A percentile compares a stretch with the other conserved stretches of the same genome.
phyloP scores from a whole-genome alignment of 2,329 filamentous ascomycete species.

The Fusarium sp. region DNA sequence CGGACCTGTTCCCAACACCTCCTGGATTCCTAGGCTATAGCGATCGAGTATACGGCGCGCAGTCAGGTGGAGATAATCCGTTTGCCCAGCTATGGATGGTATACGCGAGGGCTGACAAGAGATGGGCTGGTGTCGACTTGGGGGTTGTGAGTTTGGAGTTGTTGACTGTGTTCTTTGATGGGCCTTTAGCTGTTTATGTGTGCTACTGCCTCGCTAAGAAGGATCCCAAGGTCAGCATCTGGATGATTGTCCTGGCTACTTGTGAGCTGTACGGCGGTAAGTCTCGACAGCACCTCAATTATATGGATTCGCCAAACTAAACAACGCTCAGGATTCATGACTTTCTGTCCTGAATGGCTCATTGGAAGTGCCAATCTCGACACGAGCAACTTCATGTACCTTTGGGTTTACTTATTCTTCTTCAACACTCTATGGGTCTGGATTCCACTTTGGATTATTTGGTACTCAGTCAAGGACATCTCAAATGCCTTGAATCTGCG shows the following conservation, averaged over 20 bases:
- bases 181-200: constrained; percentile 66
- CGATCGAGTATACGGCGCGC: constrained; percentile 62
- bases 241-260: constrained; percentile 72
- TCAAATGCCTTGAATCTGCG: constrained; percentile 58
- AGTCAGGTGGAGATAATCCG: constrained; percentile 63
- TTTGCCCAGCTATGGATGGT: constrained; percentile 74
- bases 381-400: constrained; percentile 73
- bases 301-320: not conserved
- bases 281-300: constrained; percentile 24
- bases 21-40: constrained; percentile 61
- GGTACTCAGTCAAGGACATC: constrained; percentile 64
- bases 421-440: constrained; percentile 76
- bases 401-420: constrained; percentile 74
- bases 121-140: constrained; percentile 72
- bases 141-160: constrained; percentile 72
- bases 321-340: constrained; percentile 68
- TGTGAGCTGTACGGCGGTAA: constrained; percentile 72
- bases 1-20: constrained; percentile 56
- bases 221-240: constrained; percentile 64
- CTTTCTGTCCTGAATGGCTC: constrained; percentile 76
- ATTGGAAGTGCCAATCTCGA: constrained; percentile 70
- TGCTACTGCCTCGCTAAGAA: constrained; percentile 68
- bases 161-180: constrained; percentile 70
- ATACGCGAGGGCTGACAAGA: constrained; percentile 69
- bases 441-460: constrained; percentile 68